These are phyloP conservation scores for Volvariella volvacea DNA, from an alignment of 1,284 basidiomycete genomes.

Conservation along the genomic window DNA sequence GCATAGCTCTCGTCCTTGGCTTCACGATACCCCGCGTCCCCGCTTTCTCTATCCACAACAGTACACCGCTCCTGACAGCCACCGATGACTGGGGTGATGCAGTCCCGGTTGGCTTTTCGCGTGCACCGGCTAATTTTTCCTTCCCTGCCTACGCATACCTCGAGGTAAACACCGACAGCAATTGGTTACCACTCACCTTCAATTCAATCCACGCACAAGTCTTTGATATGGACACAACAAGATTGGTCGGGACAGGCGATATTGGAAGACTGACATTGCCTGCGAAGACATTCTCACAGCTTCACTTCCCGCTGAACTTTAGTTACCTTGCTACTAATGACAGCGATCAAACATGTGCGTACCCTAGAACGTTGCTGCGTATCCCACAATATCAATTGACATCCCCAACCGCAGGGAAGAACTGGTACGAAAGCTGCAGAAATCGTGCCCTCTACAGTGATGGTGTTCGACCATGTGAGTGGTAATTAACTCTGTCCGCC, in stretches of 20 bases:
- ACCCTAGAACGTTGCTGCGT: conserved; percentile 2
- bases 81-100: conserved; percentile 46
- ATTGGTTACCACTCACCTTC: conserved; percentile 72
- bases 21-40: conserved; percentile 81
- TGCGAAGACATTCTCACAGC: conserved; percentile 53
- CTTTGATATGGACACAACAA: conserved; percentile 57
- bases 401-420: conserved; percentile 42
- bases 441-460: conserved; percentile 44
- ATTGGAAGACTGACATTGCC: conserved; percentile 50
- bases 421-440: conserved; percentile 77
- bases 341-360: conserved; percentile 75
- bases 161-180: conserved; percentile 64
- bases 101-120: conserved; percentile 58
- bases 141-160: conserved; percentile 73
- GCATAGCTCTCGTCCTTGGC: conserved; percentile 62
- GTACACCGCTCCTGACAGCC: conserved; percentile 52
- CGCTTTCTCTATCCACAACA: conserved; percentile 51
- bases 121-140: conserved; percentile 77
- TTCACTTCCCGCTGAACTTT: conserved; percentile 74
- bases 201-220: conserved; percentile 56
- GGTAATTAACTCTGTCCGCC: not conserved
- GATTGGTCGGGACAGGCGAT: conserved; percentile 61
- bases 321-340: conserved; percentile 76
- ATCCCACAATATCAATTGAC: conserved; percentile 1
- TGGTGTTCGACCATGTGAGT: conserved; percentile 57